Evolutionary conservation across 1,284 basidiomycete species (phyloP), one percentile per base, ranked within the genome.

Genomic region (Flammula alnicola): DNA sequence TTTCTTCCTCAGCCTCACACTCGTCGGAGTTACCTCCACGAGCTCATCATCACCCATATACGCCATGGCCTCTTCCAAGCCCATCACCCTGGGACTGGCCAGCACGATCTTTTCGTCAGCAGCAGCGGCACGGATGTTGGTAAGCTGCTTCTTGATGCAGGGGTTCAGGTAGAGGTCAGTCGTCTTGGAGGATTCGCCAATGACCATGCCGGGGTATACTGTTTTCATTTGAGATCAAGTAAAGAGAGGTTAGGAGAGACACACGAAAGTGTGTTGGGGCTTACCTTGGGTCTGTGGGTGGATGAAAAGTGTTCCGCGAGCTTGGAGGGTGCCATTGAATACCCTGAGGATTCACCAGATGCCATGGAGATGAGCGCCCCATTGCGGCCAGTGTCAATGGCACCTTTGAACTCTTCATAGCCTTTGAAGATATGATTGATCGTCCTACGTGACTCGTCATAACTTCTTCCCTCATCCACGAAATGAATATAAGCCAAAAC

Each of bases 161-260:
- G 75, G 75, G 56, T 77, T 76, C 12, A 76, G 55, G 45, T 73
- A 74, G 19, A 77, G 59, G 50, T 76, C 74, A 19, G 71, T 65
- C 1, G 71, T 45, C 57, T 75, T 75, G n/a, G 69, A 71, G 12
- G 71, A 72, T 64, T 77, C 75, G 37, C 75, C 74, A 40, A 77
- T 72, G 30, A 77, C 73, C 74, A 77, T 76, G 12, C 75, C 74
- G 2, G 75, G 69, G 57, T 77, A 77, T 20, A 76, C 74, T 74
- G 45, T 46, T n/a, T n/a, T n/a, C n/a, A n/a, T n/a, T n/a, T n/a
- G n/a, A n/a, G n/a, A n/a, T n/a, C n/a, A n/a, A n/a, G n/a, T n/a
- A n/a, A n/a, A n/a, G n/a, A n/a, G n/a, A n/a, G n/a, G n/a, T n/a
- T n/a, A n/a, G n/a, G n/a, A n/a, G 8, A 22, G 6, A 39, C 7